Evolutionary conservation across 345 rosid genomes (phyloP).

Genomic region (Syzygium aqueum): DNA sequence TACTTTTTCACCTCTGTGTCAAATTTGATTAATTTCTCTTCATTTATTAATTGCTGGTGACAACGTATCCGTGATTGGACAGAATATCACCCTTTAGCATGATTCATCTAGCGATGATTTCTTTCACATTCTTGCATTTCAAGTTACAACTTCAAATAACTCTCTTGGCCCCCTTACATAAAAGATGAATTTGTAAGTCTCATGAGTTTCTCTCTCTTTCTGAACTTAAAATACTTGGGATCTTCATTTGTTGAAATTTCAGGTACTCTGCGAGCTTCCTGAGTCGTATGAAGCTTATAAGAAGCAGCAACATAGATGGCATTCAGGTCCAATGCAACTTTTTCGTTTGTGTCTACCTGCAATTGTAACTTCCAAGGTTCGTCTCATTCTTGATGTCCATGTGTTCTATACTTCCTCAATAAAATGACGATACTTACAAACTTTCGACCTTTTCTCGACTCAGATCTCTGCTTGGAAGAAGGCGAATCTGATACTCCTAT

Average conservation of each 20-base stretch:
- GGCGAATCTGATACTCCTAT: slow-evolving; percentile 11
- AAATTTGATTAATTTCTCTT: background rate
- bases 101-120: background rate
- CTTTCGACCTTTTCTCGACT: background rate
- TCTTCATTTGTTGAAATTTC: background rate
- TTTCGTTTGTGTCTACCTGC: slow-evolving; percentile 14
- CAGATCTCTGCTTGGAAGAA: slow-evolving; percentile 18
- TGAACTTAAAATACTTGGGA: background rate
- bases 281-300: slow-evolving; percentile 12
- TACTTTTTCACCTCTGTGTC: background rate
- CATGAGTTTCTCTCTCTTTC: background rate
- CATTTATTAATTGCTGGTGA: background rate
- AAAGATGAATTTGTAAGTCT: background rate
- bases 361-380: slow-evolving; percentile 6
- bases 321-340: slow-evolving; percentile 19
- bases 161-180: background rate
- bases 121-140: background rate
- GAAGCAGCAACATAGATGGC: slow-evolving; percentile 18
- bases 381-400: background rate
- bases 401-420: background rate
- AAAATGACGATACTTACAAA: background rate
- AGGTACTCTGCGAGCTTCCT: slow-evolving; percentile 12
- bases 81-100: background rate
- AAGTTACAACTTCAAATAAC: background rate
- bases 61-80: background rate